Percentiles rank a stretch among this genome's conserved stretches.
phyloP scores from a whole-genome alignment of 768 basidiomycete species.

The Trametes cingulata region DNA sequence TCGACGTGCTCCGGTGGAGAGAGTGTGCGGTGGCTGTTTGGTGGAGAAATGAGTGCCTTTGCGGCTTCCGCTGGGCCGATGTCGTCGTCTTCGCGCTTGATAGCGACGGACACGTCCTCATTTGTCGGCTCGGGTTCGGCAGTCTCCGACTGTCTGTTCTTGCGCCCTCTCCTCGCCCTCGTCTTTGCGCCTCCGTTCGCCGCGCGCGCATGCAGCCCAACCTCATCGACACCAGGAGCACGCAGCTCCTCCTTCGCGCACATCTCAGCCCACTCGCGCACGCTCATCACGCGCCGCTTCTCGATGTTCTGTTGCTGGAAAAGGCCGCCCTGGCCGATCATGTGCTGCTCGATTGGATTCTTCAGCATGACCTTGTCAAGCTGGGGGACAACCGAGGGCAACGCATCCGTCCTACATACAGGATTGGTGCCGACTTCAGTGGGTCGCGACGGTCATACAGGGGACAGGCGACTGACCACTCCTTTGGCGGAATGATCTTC shows the following conservation, averaged over 20 bases:
- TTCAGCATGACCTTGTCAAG: conserved; percentile 77
- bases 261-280: conserved; percentile 85
- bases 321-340: conserved; percentile 82
- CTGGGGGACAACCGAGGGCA: conserved; percentile 73
- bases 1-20: conserved; percentile 22
- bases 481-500: conserved; percentile 92
- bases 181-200: conserved; percentile 36
- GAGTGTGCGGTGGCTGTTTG: conserved; percentile 41
- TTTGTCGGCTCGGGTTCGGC: conserved; percentile 41
- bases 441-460: conserved; percentile 18
- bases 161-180: conserved; percentile 44
- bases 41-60: conserved; percentile 36
- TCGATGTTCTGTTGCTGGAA: conserved; percentile 92
- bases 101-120: conserved; percentile 29
- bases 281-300: conserved; percentile 79
- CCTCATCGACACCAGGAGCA: conserved; percentile 70
- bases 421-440: conserved; percentile 21
- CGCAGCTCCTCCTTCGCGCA: conserved; percentile 71
- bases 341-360: conserved; percentile 91
- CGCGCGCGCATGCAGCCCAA: conserved; percentile 54
- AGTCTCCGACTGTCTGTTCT: conserved; percentile 43
- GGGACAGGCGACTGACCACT: conserved; percentile 64
- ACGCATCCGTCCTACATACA: conserved; percentile 59
- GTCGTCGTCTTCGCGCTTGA: conserved; percentile 53
- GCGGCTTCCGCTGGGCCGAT: conserved; percentile 26